Base-by-base conservation (phyloP, 257 asterid genomes). In the Jacaranda mimosifolia region DNA sequence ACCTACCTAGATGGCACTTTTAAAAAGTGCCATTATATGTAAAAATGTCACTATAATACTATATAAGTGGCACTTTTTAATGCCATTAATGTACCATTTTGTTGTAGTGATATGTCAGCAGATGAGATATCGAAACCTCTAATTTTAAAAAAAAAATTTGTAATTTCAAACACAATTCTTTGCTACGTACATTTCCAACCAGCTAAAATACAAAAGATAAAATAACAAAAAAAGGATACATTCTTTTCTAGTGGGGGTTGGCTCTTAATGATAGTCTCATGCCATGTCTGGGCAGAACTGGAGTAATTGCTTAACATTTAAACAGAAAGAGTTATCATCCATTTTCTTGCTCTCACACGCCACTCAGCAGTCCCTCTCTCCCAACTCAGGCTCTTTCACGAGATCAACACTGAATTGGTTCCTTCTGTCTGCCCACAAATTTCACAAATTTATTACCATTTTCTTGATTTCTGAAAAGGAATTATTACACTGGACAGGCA, bases 341-440 rank as follows among this genome's bases (percentile, higher is more conserved):
- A 48, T 13, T 7, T 48, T 42, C 32, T 5, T 26, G 73, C 6
- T 3, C 3, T 8, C 46, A 3, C 21, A 60, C n/a, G 17, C 6
- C 40, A 21, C 35, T 42, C 46, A 42, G 32, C 32, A 56, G 5
- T 5, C 1, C 58, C 11, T 5, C 1, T 42, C 11, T 0, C 3
- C 2, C 43, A 13, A 3, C 14, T 21, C 2, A 32, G n/a, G 36
- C 49, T 2, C 8, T 39, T 56, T 56, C 76, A 72, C 67, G 76
- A 38, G 76, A 56, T 21, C 56, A 56, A 9, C 19, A 4, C 39
- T 72, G 11, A 9, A 40, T 72, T 72, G 55, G 19, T 72, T 57
- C 76, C 21, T 17, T 72, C 56, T 72, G 76, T 56, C 66, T 56
- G 21, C 40, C 76, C 67, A n/a, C n/a, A n/a, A 15, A n/a, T 55